These are phyloP conservation scores for Colletotrichum sp. DNA, from an alignment of 2,329 filamentous ascomycete genomes.

Conservation along the genomic window DNA sequence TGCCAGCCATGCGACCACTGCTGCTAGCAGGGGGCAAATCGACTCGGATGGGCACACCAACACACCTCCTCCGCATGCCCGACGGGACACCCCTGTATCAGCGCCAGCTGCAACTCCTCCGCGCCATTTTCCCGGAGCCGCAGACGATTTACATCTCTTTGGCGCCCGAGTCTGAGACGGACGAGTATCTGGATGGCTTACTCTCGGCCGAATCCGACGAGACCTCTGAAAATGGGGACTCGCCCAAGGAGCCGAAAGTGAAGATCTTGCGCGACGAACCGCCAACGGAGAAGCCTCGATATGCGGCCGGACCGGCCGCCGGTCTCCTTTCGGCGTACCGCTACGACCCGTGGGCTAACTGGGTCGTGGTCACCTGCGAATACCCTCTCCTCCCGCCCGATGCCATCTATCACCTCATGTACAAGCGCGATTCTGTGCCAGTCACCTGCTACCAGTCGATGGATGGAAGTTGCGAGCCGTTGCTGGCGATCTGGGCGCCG, in stretches of 20 bases:
- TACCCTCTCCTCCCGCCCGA: slow-evolving; percentile 34
- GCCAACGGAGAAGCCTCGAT: background rate
- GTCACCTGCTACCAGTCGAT: slow-evolving; percentile 39
- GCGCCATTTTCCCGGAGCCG: slow-evolving; percentile 26
- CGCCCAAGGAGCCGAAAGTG: background rate
- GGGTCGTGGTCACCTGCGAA: slow-evolving; percentile 37
- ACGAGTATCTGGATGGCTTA: slow-evolving; percentile 8
- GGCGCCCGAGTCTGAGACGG: slow-evolving; percentile 12
- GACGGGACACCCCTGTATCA: slow-evolving; percentile 31
- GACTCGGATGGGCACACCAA: slow-evolving; percentile 33
- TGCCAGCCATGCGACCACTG: slow-evolving; percentile 27
- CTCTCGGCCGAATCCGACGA: slow-evolving; percentile 1
- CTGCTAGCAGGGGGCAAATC: slow-evolving; percentile 36
- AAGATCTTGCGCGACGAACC: background rate
- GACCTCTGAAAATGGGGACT: background rate
- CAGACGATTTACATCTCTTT: slow-evolving; percentile 31
- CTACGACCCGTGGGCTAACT: slow-evolving; percentile 27
- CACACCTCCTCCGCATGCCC: slow-evolving; percentile 34
- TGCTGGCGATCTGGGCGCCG: slow-evolving; percentile 39
- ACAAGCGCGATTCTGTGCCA: slow-evolving; percentile 23
- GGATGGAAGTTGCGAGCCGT: slow-evolving; percentile 34
- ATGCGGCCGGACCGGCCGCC: slow-evolving; percentile 15
- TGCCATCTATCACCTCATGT: slow-evolving; percentile 30
- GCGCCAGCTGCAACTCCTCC: slow-evolving; percentile 29
- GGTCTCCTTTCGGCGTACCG: slow-evolving; percentile 35